Conservation (phyloP, 2,329 filamentous ascomycete species). For the Scedosporium boydii region DNA sequence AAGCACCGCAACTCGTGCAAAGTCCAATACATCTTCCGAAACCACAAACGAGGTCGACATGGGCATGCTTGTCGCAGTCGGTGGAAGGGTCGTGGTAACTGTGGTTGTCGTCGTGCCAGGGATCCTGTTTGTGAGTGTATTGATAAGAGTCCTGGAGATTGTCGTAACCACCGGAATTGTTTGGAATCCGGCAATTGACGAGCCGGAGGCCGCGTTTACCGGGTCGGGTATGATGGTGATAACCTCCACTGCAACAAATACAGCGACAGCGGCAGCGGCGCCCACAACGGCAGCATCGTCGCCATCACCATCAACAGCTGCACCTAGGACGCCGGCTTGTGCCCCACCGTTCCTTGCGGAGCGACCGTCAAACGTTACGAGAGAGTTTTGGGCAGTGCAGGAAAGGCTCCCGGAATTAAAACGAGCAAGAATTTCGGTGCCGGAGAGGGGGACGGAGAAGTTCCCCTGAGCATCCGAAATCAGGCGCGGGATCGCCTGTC, state of each 20-base stretch:
- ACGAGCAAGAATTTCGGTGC: constrained; percentile 59
- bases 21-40: constrained; percentile 50
- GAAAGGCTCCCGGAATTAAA: constrained; percentile 69
- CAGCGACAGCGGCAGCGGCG: constrained; percentile 3
- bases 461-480: constrained; percentile 54
- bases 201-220: background rate
- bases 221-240: constrained; percentile 7
- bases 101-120: constrained; percentile 6
- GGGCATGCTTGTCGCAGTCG: background rate
- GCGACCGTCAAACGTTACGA: constrained; percentile 71
- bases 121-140: constrained; percentile 5
- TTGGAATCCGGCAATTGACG: constrained; percentile 1
- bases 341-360: constrained; percentile 24
- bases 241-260: constrained; percentile 7
- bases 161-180: constrained; percentile 7
- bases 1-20: constrained; percentile 52
- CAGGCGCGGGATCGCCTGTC: constrained; percentile 66
- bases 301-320: constrained; percentile 10
- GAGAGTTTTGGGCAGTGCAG: constrained; percentile 75
- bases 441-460: constrained; percentile 68
- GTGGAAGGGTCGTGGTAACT: constrained; percentile 5
- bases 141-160: constrained; percentile 4
- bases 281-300: constrained; percentile 1
- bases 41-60: constrained; percentile 29
- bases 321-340: constrained; percentile 16